Base-by-base conservation (phyloP, 1,139 yeast genomes). In the Chernovozyma sophiae-reginae region DNA sequence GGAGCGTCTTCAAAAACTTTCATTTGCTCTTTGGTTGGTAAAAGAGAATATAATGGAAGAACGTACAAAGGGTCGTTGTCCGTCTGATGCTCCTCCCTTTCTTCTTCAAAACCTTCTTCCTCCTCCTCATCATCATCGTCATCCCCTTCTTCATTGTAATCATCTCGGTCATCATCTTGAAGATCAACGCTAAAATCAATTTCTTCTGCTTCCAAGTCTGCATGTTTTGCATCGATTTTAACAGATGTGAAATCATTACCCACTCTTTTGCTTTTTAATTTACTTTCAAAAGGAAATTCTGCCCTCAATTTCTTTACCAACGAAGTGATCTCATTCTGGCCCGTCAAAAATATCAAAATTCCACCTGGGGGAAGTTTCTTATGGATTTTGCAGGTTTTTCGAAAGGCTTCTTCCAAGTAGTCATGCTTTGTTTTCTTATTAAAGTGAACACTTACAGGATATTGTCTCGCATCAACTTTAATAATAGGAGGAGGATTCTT, bases 21-120 rank as follows among this genome's bases (percentile, higher is more conserved):
- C 92, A 94, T 82, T 62, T 94, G 99, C 52, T 92, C 96, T 35
- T 77, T 78, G 0, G 97, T 90, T 6, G 99, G 96, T 33, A 94
- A 69, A 35, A 92, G 65, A 3, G 98, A 92, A 58, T 92, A 94
- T 25, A 94, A 70, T 0, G 99, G 99, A 27, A 94, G 66, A 0
- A 94, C 97, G 53, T 86, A 86, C 31, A 94, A 64, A 2, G 96
- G 97, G 45, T 86, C 96, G 38, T 76, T 68, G 2, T 76, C 81
- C 3, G 86, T 75, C 58, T 89, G 95, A 25, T 79, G 87, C 28
- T 74, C 81, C 55, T 84, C 92, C 30, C 81, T 60, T 2, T 72
- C 65, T 56, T 90, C 97, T 18, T 89, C 96, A 51, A 89, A 89
- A 0, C 97, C 97, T 58, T 90, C 97, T 52, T 87, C 96, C 31